Evolutionary conservation across 1,284 basidiomycete genomes (phyloP).

Genomic region (Tetrapyrgos nigripes): DNA sequence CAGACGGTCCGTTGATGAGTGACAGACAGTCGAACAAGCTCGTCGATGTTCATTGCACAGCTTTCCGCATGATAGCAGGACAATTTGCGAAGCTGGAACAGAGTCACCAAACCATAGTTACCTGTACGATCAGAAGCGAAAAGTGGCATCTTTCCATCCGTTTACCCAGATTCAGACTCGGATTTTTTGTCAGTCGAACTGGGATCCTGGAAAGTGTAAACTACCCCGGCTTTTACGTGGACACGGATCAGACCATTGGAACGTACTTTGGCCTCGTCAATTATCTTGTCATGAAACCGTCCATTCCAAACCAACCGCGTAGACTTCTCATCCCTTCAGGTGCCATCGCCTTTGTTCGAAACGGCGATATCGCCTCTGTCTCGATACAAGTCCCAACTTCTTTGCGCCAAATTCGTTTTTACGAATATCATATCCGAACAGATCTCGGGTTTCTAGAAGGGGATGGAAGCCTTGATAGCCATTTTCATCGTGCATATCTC

Average conservation of each 20-base stretch:
- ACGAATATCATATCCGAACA: conserved; percentile 45
- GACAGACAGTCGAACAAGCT: not conserved
- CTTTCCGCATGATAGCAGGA: not conserved
- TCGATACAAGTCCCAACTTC: not conserved
- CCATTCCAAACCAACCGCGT: not conserved
- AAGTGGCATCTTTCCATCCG: not conserved
- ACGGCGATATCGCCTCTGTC: not conserved
- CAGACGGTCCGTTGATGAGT: not conserved
- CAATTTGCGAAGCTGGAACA: not conserved
- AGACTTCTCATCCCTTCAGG: conserved; percentile 7
- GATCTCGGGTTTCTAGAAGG: conserved; percentile 45
- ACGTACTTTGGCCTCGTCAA: conserved; percentile 4
- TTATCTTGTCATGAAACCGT: not conserved
- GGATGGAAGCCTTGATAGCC: conserved; percentile 36
- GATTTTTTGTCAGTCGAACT: not conserved
- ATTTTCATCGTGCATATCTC: conserved; percentile 48
- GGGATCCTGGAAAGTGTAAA: conserved; percentile 4
- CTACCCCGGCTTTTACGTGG: conserved; percentile 4
- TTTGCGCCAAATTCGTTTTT: conserved; percentile 28
- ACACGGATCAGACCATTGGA: not conserved
- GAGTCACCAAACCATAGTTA: not conserved
- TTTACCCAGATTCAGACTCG: not conserved
- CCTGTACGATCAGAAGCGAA: not conserved
- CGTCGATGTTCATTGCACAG: not conserved
- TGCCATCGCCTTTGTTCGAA: not conserved